These are phyloP conservation scores for Clitopilus passeckerianus DNA, from an alignment of 768 basidiomycete genomes.

Conservation along the genomic window DNA sequence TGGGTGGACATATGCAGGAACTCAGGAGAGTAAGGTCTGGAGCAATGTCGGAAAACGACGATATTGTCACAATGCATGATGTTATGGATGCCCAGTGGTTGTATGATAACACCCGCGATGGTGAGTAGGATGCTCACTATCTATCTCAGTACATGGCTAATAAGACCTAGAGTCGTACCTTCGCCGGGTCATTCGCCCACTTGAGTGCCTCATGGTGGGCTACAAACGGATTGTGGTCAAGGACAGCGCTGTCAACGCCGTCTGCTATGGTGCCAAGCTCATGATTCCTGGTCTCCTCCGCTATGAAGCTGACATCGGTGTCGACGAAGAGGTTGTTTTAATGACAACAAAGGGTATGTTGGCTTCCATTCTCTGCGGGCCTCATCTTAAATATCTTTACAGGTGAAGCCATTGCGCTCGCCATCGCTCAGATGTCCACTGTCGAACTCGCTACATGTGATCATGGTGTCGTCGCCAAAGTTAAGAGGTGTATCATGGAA, in stretches of 20 bases:
- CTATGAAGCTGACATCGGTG: constrained; percentile 91
- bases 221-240: constrained; percentile 99
- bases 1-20: constrained; percentile 99
- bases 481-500: constrained; percentile 99
- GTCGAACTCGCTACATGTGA: constrained; percentile 97
- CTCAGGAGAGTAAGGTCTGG: constrained; percentile 91
- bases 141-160: constrained; percentile 1
- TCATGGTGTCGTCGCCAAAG: constrained; percentile 98
- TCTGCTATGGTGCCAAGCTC: constrained; percentile 98
- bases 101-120: constrained; percentile 96
- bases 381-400: constrained; percentile 7
- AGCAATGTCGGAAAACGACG: constrained; percentile 96
- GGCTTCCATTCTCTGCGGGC: not conserved
- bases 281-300: constrained; percentile 99
- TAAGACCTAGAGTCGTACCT: constrained; percentile 83
- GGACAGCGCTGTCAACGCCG: constrained; percentile 97
- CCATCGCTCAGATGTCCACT: constrained; percentile 96
- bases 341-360: constrained; percentile 94
- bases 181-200: constrained; percentile 87
- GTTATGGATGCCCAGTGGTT: constrained; percentile 98
- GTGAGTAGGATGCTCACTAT: constrained; percentile 33
- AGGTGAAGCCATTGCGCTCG: constrained; percentile 93
- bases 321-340: constrained; percentile 93
- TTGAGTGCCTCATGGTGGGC: constrained; percentile 90
- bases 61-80: constrained; percentile 99